Evolutionary conservation across 2,329 filamentous ascomycete genomes (phyloP), one percentile per base, ranked within the genome.

Genomic region (Nothopassalora personata): DNA sequence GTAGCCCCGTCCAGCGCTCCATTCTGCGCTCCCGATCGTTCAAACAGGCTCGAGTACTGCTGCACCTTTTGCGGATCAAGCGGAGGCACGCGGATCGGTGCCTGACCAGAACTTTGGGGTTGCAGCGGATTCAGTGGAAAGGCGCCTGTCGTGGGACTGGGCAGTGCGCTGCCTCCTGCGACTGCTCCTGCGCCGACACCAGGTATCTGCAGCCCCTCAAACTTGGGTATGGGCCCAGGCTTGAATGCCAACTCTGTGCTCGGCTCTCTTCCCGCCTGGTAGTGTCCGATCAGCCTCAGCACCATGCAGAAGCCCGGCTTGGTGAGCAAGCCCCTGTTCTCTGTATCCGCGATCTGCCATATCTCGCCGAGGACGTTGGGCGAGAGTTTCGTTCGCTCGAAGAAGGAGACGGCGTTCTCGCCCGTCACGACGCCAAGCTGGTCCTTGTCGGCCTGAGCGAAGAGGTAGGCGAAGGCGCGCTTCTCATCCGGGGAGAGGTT

Each of bases 261-360:
- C 5, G 92, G 92, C 69, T 91, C 85, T 73, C 89, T 86, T 69
- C 90, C 90, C 64, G 88, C 90, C 77, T 99, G 94, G 65, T 91
- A 92, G 78, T 97, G 94, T 60, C 91, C 94, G 72, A 99, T 97
- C 72, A 99, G 85, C 70, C 94, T 86, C 72, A 99, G 78, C 59
- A 96, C 94, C 72, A 96, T 85, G 61, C 92, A 90, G 77, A 99
- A 99, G 72, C 93, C 94, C 46, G 91, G 85, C 19, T 91, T 91
- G 34, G 92, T 97, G 66, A 99, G 80, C 67, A 97, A 89, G 54
- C 94, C 94, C 65, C 92, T 86, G 79, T 99, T 99, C 79, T 97
- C 93, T 66, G 85, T 91, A 78, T 99, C 94, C 67, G 94, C 93
- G 74, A 99, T 94, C 78, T 97, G 93, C 94, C 94, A 99, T 82